A percentile compares a stretch with the other conserved stretches of the same genome.
These are phyloP conservation scores for Yamadazyma buinensis DNA, from an alignment of 1,139 yeast species.

Conservation along the genomic window DNA sequence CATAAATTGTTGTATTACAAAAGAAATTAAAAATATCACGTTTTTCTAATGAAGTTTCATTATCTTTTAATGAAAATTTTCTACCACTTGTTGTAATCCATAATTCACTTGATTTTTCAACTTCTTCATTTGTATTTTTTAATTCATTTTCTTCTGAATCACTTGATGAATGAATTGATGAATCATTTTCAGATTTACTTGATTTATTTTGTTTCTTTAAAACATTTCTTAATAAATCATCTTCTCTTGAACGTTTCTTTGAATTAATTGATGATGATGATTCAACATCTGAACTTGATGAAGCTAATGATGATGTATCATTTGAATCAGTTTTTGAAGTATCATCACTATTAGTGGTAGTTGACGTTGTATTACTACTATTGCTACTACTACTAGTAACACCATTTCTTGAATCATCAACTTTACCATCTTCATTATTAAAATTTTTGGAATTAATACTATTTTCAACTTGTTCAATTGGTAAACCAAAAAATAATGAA, in stretches of 20 bases:
- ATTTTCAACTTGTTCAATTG: constrained; percentile 27
- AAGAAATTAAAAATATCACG: constrained; percentile 68
- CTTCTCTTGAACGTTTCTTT: constrained; percentile 56
- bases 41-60: constrained; percentile 21
- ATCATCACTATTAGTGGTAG: background rate
- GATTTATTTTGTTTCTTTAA: constrained; percentile 62
- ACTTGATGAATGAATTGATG: constrained; percentile 27
- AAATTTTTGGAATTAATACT: constrained; percentile 16
- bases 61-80: constrained; percentile 25
- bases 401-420: constrained; percentile 6
- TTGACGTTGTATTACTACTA: constrained; percentile 6
- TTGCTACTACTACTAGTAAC: background rate
- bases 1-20: constrained; percentile 88
- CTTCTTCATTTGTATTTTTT: constrained; percentile 26
- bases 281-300: constrained; percentile 5
- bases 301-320: background rate
- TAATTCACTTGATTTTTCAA: constrained; percentile 60
- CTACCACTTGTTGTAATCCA: constrained; percentile 56
- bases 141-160: constrained; percentile 27
- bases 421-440: background rate
- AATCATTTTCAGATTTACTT: constrained; percentile 35
- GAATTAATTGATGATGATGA: constrained; percentile 10
- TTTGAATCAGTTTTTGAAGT: background rate
- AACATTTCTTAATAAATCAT: constrained; percentile 70
- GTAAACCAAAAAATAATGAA: constrained; percentile 62